Percentiles rank a stretch among this genome's conserved stretches.
phyloP scores from a whole-genome alignment of 441 rosid species.

The Erodium trifolium region DNA sequence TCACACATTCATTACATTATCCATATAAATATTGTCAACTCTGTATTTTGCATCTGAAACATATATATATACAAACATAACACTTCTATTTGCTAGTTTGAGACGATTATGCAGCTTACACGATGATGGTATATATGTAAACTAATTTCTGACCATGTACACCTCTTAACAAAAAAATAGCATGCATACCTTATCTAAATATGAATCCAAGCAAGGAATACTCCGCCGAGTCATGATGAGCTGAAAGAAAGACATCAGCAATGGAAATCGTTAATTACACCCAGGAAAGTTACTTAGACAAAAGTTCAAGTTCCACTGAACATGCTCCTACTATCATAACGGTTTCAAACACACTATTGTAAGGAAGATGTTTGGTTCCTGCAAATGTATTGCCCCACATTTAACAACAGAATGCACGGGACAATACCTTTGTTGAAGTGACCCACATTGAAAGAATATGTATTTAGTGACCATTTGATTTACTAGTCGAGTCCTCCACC shows the following conservation, averaged over 20 bases:
- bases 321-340: background rate
- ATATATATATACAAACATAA: too few relatives aligned
- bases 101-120: too few relatives aligned
- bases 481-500: too few relatives aligned
- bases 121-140: too few relatives aligned
- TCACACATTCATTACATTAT: too few relatives aligned
- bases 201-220: slow-evolving; percentile 96
- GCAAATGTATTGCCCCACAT: background rate
- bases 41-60: too few relatives aligned
- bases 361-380: background rate
- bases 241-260: slow-evolving; percentile 30
- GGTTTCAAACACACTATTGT: background rate
- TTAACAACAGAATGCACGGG: background rate
- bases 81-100: too few relatives aligned
- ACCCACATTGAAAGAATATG: background rate
- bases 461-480: too few relatives aligned
- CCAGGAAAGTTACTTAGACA: background rate
- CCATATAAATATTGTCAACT: too few relatives aligned
- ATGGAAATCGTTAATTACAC: background rate
- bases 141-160: background rate
- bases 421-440: background rate
- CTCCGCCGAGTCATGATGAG: slow-evolving; percentile 90
- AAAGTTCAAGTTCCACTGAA: background rate
- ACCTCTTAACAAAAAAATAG: background rate
- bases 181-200: slow-evolving; percentile 76